Evolutionary conservation across 1,139 yeast species (phyloP), one percentile per base, ranked within the genome.

Genomic region (Hyphopichia buzzinii): DNA sequence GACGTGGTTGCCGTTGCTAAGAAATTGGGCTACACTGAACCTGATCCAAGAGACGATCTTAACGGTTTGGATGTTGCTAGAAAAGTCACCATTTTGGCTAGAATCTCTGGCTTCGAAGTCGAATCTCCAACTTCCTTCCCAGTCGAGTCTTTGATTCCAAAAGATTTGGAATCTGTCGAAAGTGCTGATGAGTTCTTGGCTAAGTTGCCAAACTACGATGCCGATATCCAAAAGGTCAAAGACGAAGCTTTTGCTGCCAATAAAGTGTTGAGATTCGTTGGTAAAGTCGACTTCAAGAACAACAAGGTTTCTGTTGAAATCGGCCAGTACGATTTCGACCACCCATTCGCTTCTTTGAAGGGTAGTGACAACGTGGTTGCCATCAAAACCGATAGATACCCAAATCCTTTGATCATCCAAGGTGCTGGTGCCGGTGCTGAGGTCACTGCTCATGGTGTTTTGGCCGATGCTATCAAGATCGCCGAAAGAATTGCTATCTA

Each of bases 351-450:
- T 31, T 77, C 96, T 3, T 77, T 94, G 59, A 85, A 87, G 69
- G 97, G 97, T 33, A 85, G 96, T 46, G 97, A 92, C 60, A 94
- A 94, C 57, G 96, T 94, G 41, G 85, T 94, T 43, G 81, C 97
- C 14, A 85, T 92, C 66, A 84, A 82, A 60, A 84, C 97, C 25
- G 81, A 85, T 52, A 85, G 98, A 68, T 92, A 92, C 64, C 78
- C 85, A 33, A 88, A 87, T 62, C 98, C 98, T 39, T 75, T 92
- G 61, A 84, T 92, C 47, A 77, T 92, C 49, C 98, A 92, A 73
- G 98, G 99, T 64, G 98, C 98, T 29, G 98, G 96, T 62, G 98
- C 98, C 25, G 98, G 98, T 64, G 96, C 96, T 41, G 97, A 83
- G 29, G 97, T 92, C 37, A 92, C 99, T 38, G 98, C 99, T 42